These are phyloP conservation scores for Sporothrix euskadiensis DNA, from an alignment of 2,329 filamentous ascomycete species.

Conservation along the genomic window DNA sequence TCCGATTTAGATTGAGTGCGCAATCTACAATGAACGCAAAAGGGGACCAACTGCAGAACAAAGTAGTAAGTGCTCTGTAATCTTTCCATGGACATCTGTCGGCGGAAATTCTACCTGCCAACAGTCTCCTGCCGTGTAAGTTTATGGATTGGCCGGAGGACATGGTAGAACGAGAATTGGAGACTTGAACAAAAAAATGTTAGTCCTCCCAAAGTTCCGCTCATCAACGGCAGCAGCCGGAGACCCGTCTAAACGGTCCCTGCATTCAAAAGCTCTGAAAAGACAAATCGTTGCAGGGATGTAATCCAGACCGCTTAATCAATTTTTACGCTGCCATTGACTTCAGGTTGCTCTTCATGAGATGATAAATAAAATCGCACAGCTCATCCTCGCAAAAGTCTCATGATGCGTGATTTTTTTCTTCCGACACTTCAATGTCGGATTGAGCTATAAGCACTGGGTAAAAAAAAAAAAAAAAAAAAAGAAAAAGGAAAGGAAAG, in stretches of 20 bases:
- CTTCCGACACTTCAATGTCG: neutral
- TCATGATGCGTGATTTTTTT: conserved; percentile 10
- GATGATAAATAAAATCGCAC: neutral
- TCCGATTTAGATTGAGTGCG: neutral
- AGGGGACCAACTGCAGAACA: neutral
- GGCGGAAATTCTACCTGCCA: neutral
- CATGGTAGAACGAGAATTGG: neutral
- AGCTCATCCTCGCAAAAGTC: neutral
- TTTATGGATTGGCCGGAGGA: neutral
- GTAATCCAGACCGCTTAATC: neutral
- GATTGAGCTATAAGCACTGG: neutral
- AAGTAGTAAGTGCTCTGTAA: neutral
- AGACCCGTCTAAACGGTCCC: neutral
- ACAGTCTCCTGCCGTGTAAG: neutral
- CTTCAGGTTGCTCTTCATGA: neutral
- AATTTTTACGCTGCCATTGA: neutral
- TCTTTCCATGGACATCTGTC: neutral
- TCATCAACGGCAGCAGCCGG: neutral
- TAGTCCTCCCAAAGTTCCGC: too few species aligned
- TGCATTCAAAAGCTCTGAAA: neutral
- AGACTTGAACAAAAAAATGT: neutral
- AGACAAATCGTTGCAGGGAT: neutral
- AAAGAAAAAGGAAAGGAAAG: neutral
- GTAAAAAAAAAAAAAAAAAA: neutral
- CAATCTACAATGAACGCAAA: neutral